Evolutionary conservation across 129 eudicot genomes (phyloP), one percentile per base, ranked within the genome.

Genomic region (Flaveria brownii): DNA sequence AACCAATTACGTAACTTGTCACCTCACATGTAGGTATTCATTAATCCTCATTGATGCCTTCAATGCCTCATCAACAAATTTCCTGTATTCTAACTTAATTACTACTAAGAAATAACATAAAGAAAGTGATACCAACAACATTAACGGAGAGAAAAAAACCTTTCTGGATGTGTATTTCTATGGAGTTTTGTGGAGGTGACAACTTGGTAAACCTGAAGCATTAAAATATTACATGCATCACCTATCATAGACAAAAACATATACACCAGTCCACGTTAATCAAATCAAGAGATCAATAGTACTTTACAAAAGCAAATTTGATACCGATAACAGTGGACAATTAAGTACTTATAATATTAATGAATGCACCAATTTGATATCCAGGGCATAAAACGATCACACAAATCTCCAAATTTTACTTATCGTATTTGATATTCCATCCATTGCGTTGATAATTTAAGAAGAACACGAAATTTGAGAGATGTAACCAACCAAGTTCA

Each of bases 1-100:
- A 65, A 80, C 69, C 60, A 65, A 65, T 23, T 65, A 80, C 55
- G 52, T 80, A 75, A 72, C 70, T 61, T 39, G 89, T 89, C 97
- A 91, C 93, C 98, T 93, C 91, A 93, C 98, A 87, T 94, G 97
- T 87, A 90, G 81, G 84, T 90, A 93, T 78, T 88, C 96, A 41
- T 87, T 86, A 70, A 94, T 84, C 71, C 97, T 86, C 83, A 87
- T 79, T n/a, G 97, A 86, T 42, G 98, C 98, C 80, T 85, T 83
- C 74, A 68, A 73, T 66, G 98, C 97, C 78, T 88, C 97, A 26
- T 81, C 90, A 39, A 91, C 96, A 78, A 84, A 91, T 12, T 91
- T 96, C 83, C 97, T 94, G 81, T 7, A 70, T 57, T 46, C 60
- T n/a, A 76, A 67, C 80, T 64, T 67, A 11, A 76, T 72, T 47